phyloP scores from a whole-genome alignment of 2,329 filamentous ascomycete genomes.

The Colletotrichum echinochloae region DNA sequence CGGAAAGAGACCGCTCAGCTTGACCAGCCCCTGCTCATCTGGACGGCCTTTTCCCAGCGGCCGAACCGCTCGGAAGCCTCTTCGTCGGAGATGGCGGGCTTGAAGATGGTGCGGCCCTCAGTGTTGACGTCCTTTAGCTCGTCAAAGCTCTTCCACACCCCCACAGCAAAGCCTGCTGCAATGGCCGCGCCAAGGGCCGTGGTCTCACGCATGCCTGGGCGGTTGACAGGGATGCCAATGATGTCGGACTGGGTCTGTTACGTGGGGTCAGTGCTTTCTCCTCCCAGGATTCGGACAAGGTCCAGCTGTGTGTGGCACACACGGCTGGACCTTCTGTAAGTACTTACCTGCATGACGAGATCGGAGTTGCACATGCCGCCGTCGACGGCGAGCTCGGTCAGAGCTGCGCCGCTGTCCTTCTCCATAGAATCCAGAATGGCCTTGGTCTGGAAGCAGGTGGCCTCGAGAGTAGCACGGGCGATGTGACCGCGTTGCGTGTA shows the following conservation, averaged over 20 bases:
- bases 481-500: constrained; percentile 83
- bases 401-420: constrained; percentile 79
- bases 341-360: constrained; percentile 75
- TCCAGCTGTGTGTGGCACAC: constrained; percentile 23
- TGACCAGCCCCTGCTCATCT: constrained; percentile 82
- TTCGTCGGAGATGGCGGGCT: constrained; percentile 70
- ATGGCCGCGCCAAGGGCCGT: constrained; percentile 86
- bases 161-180: constrained; percentile 82
- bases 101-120: constrained; percentile 76
- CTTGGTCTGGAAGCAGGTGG: constrained; percentile 86
- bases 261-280: constrained; percentile 34
- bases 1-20: constrained; percentile 42
- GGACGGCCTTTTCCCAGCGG: constrained; percentile 80
- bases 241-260: constrained; percentile 80
- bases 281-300: constrained; percentile 31
- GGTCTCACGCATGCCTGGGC: constrained; percentile 85
- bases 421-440: constrained; percentile 86
- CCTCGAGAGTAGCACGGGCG: constrained; percentile 82
- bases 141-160: constrained; percentile 79
- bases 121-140: constrained; percentile 79
- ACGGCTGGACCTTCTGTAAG: not conserved
- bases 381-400: constrained; percentile 82
- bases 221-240: constrained; percentile 81
- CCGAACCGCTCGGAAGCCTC: constrained; percentile 73
- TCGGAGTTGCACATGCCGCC: constrained; percentile 86